These are phyloP conservation scores for Syzygium aromaticum DNA, from an alignment of 345 rosid species.

Conservation along the genomic window DNA sequence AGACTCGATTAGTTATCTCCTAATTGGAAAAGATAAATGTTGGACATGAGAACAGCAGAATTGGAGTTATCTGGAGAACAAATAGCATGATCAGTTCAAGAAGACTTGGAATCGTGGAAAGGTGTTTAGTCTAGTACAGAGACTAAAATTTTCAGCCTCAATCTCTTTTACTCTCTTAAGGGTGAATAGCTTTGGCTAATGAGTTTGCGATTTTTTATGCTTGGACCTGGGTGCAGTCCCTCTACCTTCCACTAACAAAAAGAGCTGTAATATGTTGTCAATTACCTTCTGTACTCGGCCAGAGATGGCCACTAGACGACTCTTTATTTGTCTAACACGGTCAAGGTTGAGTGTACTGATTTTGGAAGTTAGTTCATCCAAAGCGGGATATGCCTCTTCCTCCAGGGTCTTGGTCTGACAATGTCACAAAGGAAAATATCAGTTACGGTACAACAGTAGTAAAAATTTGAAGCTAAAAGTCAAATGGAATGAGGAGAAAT, in stretches of 20 bases:
- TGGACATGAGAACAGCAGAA: not conserved
- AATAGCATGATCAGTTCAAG: not conserved
- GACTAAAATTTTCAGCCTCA: not conserved
- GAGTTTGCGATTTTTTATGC: not conserved
- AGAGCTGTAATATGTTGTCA: not conserved
- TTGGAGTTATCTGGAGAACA: not conserved
- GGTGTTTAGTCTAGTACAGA: not conserved
- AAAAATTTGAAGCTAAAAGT: not conserved
- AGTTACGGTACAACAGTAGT: not conserved
- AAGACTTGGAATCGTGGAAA: not conserved
- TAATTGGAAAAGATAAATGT: not conserved
- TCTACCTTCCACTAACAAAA: not conserved
- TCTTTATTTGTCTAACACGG: conserved; percentile 67
- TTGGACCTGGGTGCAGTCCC: not conserved
- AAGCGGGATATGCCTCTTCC: conserved; percentile 78
- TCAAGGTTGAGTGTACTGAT: conserved; percentile 70
- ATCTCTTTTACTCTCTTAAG: not conserved
- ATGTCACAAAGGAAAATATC: not conserved
- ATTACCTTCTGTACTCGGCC: conserved; percentile 77
- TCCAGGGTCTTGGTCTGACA: conserved; percentile 49
- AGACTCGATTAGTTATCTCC: not conserved
- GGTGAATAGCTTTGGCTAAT: not conserved
- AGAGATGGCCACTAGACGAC: conserved; percentile 61
- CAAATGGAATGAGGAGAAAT: not conserved
- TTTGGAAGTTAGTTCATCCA: conserved; percentile 74